Base-by-base conservation (phyloP, 306 rosid genomes). In the Lablab purpureus region DNA sequence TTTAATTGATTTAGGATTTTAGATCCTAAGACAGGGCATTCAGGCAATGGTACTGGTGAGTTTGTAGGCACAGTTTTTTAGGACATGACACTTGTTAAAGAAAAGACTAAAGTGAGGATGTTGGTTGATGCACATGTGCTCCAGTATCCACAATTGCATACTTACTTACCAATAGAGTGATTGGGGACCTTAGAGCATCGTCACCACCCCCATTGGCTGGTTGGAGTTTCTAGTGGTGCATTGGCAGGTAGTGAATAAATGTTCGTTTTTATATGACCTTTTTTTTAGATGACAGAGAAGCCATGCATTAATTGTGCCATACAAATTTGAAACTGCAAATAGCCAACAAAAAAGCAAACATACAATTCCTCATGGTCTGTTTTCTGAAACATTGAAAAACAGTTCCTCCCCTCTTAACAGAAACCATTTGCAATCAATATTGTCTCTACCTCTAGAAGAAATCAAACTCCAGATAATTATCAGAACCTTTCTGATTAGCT, bases 401-500 rank as follows among this genome's bases (percentile, higher is more conserved):
- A 80, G 86, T 85, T 79, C 87, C 83, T 28, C 80, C 85, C 72
- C 74, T 64, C 81, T 76, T 68, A 80, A 85, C 71, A 79, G 86
- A 81, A 84, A 80, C 87, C 89, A 73, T 82, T 67, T 85, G 85
- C 70, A 76, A 70, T 84, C 81, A 21, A 80, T 81, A 85, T 65
- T 64, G 71, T 80, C 74, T 79, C 78, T 79, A 84, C 49, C 65
- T 46, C 97, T 95, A 95, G 90, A 91, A 93, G 97, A 95, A 95
- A 91, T 95, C 99, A 80, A 95, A 95, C 84, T 95, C 98, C 50
- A 95, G 93, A 90, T 95, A 95, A 87, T 90, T 95, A 77, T 89
- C 93, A 1, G 94, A 90, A 75, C 90, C 89, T 79, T 90, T 91
- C 85, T 86, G 88, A 78, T 81, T 86, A 6, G 96, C 83, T 84